phyloP scores from a whole-genome alignment of 2,329 filamentous ascomycete genomes.

The Penicillium sp. region DNA sequence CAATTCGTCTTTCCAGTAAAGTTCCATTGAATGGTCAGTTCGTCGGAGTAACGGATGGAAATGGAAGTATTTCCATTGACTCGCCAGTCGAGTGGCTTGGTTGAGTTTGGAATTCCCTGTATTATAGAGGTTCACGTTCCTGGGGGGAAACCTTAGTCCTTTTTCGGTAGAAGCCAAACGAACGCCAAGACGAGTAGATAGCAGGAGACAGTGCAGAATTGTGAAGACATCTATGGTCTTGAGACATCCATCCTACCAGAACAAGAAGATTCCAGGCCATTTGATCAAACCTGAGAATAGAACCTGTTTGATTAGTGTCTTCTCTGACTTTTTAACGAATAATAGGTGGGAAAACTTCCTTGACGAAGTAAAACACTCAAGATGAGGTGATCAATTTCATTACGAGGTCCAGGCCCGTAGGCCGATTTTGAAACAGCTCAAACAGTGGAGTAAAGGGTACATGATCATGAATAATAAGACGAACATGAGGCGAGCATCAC shows the following conservation, averaged over 20 bases:
- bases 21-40: not conserved
- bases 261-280: too few species aligned
- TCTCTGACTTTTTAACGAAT: too few species aligned
- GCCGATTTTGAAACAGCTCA: not conserved
- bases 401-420: not conserved
- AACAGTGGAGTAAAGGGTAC: not conserved
- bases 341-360: not conserved
- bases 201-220: too few species aligned
- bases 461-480: conserved; percentile 5
- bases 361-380: not conserved
- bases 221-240: too few species aligned
- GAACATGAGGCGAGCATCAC: not conserved
- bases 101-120: not conserved
- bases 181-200: too few species aligned
- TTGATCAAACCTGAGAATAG: too few species aligned
- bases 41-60: not conserved
- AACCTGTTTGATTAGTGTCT: not conserved
- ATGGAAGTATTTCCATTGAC: not conserved
- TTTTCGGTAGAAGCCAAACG: too few species aligned
- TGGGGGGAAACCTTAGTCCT: too few species aligned
- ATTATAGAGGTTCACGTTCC: not conserved
- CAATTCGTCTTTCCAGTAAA: not conserved
- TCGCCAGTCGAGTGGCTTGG: too few species aligned
- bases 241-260: too few species aligned
- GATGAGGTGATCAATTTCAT: not conserved